Evolutionary conservation across 2,329 filamentous ascomycete genomes (phyloP).

Genomic region (Microsporum audouinii): DNA sequence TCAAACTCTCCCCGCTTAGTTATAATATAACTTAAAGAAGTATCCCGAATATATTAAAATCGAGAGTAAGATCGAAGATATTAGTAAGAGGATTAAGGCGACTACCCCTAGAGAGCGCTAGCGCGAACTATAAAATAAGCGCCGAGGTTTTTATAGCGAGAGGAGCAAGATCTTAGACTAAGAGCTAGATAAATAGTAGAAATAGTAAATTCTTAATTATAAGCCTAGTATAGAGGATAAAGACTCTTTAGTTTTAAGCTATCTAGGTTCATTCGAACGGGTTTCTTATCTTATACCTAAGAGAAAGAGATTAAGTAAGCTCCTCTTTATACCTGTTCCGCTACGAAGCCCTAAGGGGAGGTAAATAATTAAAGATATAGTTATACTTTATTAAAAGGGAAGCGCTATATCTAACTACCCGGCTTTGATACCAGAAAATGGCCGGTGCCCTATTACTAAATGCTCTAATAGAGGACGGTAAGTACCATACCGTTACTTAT

Average conservation of each 20-base stretch:
- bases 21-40: not conserved
- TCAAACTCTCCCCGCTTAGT: conserved; percentile 1
- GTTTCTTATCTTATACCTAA: conserved; percentile 8
- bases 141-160: not conserved
- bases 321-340: conserved; percentile 5
- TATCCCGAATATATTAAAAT: not conserved
- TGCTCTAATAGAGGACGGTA: not conserved
- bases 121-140: not conserved
- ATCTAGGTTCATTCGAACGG: conserved; percentile 5
- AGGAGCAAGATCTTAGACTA: not conserved
- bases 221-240: not conserved
- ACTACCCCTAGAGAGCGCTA: not conserved
- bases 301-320: conserved; percentile 5
- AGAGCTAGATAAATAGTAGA: not conserved
- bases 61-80: not conserved
- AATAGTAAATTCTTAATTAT: not conserved
- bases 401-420: conserved; percentile 6
- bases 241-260: conserved; percentile 4
- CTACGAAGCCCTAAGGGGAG: conserved; percentile 7
- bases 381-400: not conserved
- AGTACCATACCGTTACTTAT: not conserved
- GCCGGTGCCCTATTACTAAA: conserved; percentile 1
- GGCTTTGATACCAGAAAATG: not conserved
- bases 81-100: not conserved
- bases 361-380: conserved; percentile 5